A percentile compares a stretch with the other conserved stretches of the same genome.
These are phyloP conservation scores for Eucalyptus globulus DNA, from an alignment of 345 rosid species.

Conservation along the genomic window DNA sequence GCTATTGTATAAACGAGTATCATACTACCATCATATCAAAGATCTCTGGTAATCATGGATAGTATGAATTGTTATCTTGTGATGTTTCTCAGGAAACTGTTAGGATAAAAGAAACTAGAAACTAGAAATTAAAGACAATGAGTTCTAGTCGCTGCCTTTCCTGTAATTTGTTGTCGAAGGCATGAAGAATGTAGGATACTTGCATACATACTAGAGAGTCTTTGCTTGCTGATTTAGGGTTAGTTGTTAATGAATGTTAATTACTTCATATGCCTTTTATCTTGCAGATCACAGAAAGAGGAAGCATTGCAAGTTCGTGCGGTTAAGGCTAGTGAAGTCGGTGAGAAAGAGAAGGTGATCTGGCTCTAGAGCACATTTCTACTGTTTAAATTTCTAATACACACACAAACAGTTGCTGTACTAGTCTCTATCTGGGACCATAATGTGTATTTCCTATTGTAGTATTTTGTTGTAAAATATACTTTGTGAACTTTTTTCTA, in stretches of 20 bases:
- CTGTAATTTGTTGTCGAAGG: not conserved
- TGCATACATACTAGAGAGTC: not conserved
- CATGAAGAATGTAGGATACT: not conserved
- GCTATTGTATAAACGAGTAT: not conserved
- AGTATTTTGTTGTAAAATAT: not conserved
- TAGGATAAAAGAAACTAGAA: not conserved
- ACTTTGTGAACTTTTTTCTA: not conserved
- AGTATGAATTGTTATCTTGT: not conserved
- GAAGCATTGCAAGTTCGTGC: conserved; percentile 87
- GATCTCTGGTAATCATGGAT: not conserved
- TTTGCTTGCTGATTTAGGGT: not conserved
- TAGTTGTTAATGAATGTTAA: not conserved
- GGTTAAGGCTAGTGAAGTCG: conserved; percentile 67
- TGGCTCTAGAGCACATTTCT: not conserved
- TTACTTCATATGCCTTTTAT: not conserved
- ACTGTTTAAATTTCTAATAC: not conserved
- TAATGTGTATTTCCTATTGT: not conserved
- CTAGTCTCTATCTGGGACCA: not conserved
- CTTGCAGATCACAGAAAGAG: conserved; percentile 30
- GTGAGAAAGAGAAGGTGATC: conserved; percentile 69
- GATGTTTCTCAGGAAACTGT: not conserved
- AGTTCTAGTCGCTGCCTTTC: not conserved
- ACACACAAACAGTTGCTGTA: not conserved
- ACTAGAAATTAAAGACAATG: not conserved
- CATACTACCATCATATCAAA: not conserved